Evolutionary conservation across 23 red algal species (phyloP).

Genomic region (Gracilaria gracilis): DNA sequence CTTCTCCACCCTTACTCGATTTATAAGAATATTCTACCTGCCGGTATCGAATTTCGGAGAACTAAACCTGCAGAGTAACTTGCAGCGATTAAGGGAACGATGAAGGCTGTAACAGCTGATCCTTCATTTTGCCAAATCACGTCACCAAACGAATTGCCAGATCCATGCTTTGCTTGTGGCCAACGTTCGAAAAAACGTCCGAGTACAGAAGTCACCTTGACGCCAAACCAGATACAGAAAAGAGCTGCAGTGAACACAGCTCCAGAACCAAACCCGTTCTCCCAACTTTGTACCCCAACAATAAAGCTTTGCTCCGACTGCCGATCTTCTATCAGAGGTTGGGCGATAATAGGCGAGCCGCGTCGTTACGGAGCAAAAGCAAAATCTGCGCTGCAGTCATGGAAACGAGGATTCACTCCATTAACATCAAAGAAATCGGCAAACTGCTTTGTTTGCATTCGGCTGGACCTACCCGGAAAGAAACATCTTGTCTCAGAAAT

Average conservation of each 20-base stretch:
- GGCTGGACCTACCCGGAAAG: neutral
- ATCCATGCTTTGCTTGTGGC: neutral
- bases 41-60: too few species aligned
- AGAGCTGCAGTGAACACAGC: neutral
- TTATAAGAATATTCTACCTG: too few species aligned
- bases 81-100: too few species aligned
- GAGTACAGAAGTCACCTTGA: neutral
- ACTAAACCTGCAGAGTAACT: too few species aligned
- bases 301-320: neutral
- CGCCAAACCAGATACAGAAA: neutral
- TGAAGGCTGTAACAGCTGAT: too few species aligned
- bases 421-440: too few species aligned
- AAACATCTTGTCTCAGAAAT: neutral
- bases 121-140: too few species aligned
- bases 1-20: too few species aligned
- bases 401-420: neutral
- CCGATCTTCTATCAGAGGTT: neutral
- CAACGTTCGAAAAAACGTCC: neutral
- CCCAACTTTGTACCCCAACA: too few species aligned
- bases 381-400: neutral
- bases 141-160: too few species aligned
- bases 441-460: neutral
- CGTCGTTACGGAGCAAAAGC: neutral
- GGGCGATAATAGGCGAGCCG: neutral
- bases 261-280: neutral